phyloP scores from a whole-genome alignment of 2,329 filamentous ascomycete species.

The Scedosporium aurantiacum region DNA sequence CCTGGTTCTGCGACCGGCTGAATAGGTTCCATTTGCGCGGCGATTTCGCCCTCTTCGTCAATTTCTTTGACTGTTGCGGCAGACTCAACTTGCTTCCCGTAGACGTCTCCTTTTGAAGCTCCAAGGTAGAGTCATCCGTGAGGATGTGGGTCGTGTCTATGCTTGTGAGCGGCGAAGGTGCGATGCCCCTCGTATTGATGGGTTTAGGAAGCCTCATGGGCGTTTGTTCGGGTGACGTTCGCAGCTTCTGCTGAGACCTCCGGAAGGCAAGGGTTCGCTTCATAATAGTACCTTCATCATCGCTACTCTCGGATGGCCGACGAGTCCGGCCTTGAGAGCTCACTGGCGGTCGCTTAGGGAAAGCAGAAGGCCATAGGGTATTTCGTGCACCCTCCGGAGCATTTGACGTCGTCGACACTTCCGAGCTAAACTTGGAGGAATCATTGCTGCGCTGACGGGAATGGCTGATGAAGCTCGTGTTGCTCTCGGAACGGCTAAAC shows the following conservation, averaged over 20 bases:
- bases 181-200: conserved; percentile 32
- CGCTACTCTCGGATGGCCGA: conserved; percentile 45
- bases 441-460: conserved; percentile 30
- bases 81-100: conserved; percentile 18
- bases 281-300: conserved; percentile 36
- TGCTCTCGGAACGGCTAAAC: conserved; percentile 36
- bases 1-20: conserved; percentile 38
- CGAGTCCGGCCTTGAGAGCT: conserved; percentile 14
- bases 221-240: conserved; percentile 23
- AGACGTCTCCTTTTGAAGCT: conserved; percentile 25
- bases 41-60: conserved; percentile 42
- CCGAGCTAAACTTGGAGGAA: conserved; percentile 26
- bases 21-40: conserved; percentile 56
- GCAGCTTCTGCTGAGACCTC: conserved; percentile 41
- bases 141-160: conserved; percentile 41
- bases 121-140: conserved; percentile 16
- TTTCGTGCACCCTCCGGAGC: conserved; percentile 28
- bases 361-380: conserved; percentile 43
- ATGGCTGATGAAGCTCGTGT: conserved; percentile 27
- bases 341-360: conserved; percentile 26
- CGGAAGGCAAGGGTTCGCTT: conserved; percentile 43
- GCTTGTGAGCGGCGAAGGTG: conserved; percentile 42
- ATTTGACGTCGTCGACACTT: conserved; percentile 20
- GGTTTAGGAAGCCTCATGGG: conserved; percentile 42
- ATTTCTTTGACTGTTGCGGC: conserved; percentile 33